Base-by-base conservation (phyloP, 1,284 basidiomycete species). In the Apiotrichum montevideense region DNA sequence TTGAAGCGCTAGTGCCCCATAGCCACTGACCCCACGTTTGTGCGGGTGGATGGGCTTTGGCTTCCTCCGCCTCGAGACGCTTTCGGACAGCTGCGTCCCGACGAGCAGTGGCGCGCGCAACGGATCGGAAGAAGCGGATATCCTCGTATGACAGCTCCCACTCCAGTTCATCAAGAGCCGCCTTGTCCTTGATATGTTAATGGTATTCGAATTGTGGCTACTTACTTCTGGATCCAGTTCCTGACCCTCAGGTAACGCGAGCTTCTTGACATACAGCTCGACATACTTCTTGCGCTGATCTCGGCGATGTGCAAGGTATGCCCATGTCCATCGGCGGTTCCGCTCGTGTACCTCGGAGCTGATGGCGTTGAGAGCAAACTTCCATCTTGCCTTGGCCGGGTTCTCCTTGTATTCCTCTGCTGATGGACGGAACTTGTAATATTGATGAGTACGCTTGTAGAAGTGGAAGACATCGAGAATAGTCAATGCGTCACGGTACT, bases 381-480 rank as follows among this genome's bases (percentile, higher is more conserved):
- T 82, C 57, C 95, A 80, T 54, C 93, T 77, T 6, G 91, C 87
- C 62, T 79, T 83, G 3, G 90, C 83, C 5, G 81, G 79, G 71
- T 89, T 92, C 50, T 78, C 72, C 35, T 80, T 71, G 59, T 90
- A 82, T 53, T 87, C 84, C 35, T 81, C 79, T 14, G 83, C 80
- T 43, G 79, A 72, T 0, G 90, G 88, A 32, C 87, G 83, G 74
- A 85, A 90, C 73, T 85, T 86, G 63, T 84, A 86, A 77, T 96
- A 96, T 85, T 97, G 78, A 61, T 88, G 87, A 64, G 90, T 90
- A 54, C 96, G 85, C 48, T 87, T 83, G 77, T 95, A 98, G 63
- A 98, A 89, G 73, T 98, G 95, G 77, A 97, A 98, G 81, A 98
- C 91, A 73, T 99, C 95, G 59, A 94, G 81, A 52, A 98, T 84